These are phyloP conservation scores for Lentinula raphanica DNA, from an alignment of 768 basidiomycete species.

Conservation along the genomic window DNA sequence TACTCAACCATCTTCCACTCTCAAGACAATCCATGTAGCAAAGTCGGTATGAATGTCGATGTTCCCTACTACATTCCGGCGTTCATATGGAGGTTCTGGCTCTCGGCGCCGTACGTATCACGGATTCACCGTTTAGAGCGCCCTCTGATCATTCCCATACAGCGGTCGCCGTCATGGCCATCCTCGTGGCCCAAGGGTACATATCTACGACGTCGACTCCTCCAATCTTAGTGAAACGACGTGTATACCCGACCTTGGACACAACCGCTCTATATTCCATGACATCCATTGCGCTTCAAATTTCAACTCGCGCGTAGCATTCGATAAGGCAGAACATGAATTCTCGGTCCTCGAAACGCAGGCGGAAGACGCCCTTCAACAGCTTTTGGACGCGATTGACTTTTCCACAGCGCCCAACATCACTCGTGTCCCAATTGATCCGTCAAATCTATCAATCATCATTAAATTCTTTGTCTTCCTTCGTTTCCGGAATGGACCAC, in stretches of 20 bases:
- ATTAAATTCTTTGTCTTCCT: constrained; percentile 50
- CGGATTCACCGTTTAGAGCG: not conserved
- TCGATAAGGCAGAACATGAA: constrained; percentile 37
- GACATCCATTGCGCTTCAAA: constrained; percentile 34
- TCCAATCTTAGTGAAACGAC: constrained; percentile 44
- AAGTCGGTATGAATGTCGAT: not conserved
- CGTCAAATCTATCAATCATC: constrained; percentile 29
- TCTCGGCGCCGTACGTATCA: not conserved
- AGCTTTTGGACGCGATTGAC: constrained; percentile 29
- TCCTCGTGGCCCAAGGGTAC: constrained; percentile 34
- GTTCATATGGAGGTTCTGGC: constrained; percentile 6
- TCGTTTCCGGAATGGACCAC: constrained; percentile 50
- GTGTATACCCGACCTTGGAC: constrained; percentile 25
- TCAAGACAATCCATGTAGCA: not conserved
- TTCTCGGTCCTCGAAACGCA: constrained; percentile 39
- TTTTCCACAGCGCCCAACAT: constrained; percentile 13
- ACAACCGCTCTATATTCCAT: constrained; percentile 33
- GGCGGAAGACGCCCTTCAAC: constrained; percentile 33
- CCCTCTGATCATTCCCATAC: not conserved
- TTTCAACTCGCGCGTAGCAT: constrained; percentile 27
- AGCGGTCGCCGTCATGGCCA: not conserved
- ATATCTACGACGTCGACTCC: constrained; percentile 48
- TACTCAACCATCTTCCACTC: not conserved
- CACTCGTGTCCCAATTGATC: constrained; percentile 22
- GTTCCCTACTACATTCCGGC: constrained; percentile 2